Percentiles rank a stretch among this genome's conserved stretches.
Evolutionary conservation across 352 stramenopile species (phyloP).

Genomic region (Plasmopara viticola): DNA sequence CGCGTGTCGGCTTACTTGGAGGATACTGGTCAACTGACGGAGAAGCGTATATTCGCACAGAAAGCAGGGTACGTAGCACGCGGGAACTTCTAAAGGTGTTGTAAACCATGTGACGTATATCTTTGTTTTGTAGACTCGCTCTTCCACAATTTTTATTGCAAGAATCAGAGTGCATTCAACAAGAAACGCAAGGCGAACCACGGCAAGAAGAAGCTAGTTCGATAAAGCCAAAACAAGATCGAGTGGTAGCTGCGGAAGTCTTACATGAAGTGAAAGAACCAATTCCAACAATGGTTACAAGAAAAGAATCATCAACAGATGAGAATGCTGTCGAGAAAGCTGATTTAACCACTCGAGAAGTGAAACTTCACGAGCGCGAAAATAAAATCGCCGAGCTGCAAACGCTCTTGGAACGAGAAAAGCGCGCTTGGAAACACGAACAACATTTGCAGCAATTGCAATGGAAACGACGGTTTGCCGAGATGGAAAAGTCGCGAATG

Average conservation of each 20-base stretch:
- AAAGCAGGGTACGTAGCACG: constrained; percentile 4
- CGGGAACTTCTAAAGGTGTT: background rate
- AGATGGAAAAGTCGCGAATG: constrained; percentile 61
- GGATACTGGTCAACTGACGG: constrained; percentile 21
- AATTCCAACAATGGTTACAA: background rate
- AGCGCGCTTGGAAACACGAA: constrained; percentile 38
- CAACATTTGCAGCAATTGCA: constrained; percentile 42
- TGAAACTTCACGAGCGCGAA: constrained; percentile 5
- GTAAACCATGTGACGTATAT: background rate
- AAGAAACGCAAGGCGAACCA: background rate
- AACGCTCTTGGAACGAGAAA: constrained; percentile 29
- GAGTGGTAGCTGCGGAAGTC: constrained; percentile 6
- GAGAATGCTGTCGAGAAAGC: background rate
- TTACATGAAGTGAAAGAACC: constrained; percentile 18
- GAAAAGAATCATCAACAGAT: constrained; percentile 1
- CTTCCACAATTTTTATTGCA: constrained; percentile 2
- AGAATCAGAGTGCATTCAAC: constrained; percentile 6
- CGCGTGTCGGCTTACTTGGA: constrained; percentile 35
- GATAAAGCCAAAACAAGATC: background rate
- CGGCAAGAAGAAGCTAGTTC: background rate
- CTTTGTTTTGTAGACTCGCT: constrained; percentile 7
- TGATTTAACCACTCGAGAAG: constrained; percentile 4
- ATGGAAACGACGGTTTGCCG: constrained; percentile 48
- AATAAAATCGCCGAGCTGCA: constrained; percentile 28
- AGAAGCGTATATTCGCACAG: background rate